Base-by-base conservation (phyloP, 768 basidiomycete genomes). In the Mycena capillaripes region DNA sequence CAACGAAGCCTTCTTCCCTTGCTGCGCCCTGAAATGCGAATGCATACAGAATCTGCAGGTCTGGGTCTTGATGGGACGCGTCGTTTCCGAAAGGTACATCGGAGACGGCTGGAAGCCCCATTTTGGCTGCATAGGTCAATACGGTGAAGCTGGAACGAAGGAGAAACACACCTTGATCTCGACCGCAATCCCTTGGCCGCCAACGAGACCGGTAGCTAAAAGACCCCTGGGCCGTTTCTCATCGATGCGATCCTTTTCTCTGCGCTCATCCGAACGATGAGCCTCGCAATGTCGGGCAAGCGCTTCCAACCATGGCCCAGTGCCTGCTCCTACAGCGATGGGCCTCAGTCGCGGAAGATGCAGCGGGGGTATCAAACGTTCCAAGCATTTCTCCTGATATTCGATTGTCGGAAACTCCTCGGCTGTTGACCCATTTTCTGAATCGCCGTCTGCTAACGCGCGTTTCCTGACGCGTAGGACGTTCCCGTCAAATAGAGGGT, bases 21-120 rank as follows among this genome's bases (percentile, higher is more conserved):
- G 77, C 38, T 79, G 76, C 27, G 79, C 77, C 78, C 85, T 90
- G 77, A 91, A 78, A 70, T 89, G 85, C 2, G 90, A 85, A 80
- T 98, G 96, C 93, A 98, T 94, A 80, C 96, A 97, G 81, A 95
- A 97, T 73, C 97, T 89, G 84, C 97, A 97, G 19, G 93, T 92
- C 44, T 81, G 82, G 9, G 85, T 85, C 85, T 98, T 98, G 75
- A 90, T 81, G 1, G 77, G 70, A 17, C 81, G 85, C 1, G 92
- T 93, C 44, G 83, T 81, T 4, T 85, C 76, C 8, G 95, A 93
- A 42, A 97, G 85, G 81, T 92, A 87, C 2, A 77, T 74, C 7
- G 87, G 78, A 36, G 85, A 86, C 3, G 97, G 96, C 44, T 98
- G 82, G 81, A 99, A 98, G 4, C 92, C 96, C 97, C 97, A 99